These are phyloP conservation scores for Crithidia thermophila DNA, from an alignment of 208 protist species.

Conservation along the genomic window DNA sequence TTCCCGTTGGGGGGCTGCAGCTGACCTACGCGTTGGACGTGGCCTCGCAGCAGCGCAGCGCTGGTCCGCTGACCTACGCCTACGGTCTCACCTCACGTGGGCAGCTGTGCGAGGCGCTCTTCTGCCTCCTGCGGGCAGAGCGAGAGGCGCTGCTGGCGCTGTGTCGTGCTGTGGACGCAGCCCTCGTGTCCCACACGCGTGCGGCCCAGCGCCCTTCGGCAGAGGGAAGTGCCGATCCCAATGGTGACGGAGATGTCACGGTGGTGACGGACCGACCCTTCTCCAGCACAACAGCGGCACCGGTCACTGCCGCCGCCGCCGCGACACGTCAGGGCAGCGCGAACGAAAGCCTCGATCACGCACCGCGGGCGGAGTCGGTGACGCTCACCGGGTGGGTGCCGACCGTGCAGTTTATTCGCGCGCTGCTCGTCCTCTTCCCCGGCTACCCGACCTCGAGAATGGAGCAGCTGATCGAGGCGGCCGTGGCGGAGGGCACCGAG, in stretches of 20 bases:
- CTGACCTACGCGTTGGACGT: conserved; percentile 73
- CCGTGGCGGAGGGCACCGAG: conserved; percentile 47
- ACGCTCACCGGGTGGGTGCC: conserved; percentile 46
- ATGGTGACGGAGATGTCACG: no score
- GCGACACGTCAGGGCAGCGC: no score
- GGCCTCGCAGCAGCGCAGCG: conserved; percentile 41
- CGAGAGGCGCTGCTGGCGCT: conserved; percentile 45
- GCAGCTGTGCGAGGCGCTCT: conserved; percentile 50
- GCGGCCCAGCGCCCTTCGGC: neutral
- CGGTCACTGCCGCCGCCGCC: no score
- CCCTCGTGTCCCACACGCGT: neutral
- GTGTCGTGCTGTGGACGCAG: conserved; percentile 53
- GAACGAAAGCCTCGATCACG: no score
- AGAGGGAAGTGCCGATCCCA: no score
- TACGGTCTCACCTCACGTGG: conserved; percentile 62
- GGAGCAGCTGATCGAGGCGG: conserved; percentile 55
- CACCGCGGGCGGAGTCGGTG: neutral
- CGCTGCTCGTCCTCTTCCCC: conserved; percentile 76
- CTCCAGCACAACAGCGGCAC: neutral
- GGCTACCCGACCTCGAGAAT: conserved; percentile 49
- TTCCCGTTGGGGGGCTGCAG: conserved; percentile 45
- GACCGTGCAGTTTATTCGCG: conserved; percentile 49
- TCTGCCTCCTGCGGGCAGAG: conserved; percentile 61
- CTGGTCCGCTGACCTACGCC: conserved; percentile 66
- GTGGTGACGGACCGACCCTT: neutral